A percentile compares a stretch with the other conserved stretches of the same genome.
phyloP scores from a whole-genome alignment of 2,329 filamentous ascomycete genomes.

The Scorias spongiosa region DNA sequence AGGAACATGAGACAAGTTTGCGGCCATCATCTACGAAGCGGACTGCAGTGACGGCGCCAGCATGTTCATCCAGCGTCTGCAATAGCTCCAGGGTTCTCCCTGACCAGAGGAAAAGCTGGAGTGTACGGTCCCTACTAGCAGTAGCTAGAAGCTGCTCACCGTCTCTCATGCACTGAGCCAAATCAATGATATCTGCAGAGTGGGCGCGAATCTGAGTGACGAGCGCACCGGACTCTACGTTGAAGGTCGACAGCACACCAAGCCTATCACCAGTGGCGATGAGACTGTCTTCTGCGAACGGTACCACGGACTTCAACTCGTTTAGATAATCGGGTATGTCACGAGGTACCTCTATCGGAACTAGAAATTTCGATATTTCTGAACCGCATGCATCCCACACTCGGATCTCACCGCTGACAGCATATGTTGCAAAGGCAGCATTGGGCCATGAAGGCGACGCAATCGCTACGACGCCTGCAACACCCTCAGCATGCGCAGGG shows the following conservation, averaged over 20 bases:
- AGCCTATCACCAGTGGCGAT: constrained; percentile 76
- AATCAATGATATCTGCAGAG: constrained; percentile 66
- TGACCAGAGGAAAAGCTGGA: constrained; percentile 67
- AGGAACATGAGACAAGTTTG: constrained; percentile 68
- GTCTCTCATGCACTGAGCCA: constrained; percentile 53
- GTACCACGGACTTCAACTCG: constrained; percentile 42
- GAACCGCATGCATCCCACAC: constrained; percentile 69
- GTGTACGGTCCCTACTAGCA: constrained; percentile 77
- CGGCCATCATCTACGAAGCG: constrained; percentile 55
- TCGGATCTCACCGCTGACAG: constrained; percentile 60
- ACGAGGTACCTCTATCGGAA: constrained; percentile 51
- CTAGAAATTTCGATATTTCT: constrained; percentile 46
- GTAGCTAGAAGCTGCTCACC: constrained; percentile 57
- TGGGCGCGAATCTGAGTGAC: constrained; percentile 71
- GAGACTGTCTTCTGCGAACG: constrained; percentile 45
- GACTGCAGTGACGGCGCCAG: constrained; percentile 66
- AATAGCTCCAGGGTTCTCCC: constrained; percentile 43
- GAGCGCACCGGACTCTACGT: constrained; percentile 45
- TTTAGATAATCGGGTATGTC: constrained; percentile 35
- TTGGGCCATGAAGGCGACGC: constrained; percentile 42
- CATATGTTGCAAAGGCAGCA: constrained; percentile 80
- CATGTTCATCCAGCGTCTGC: constrained; percentile 85
- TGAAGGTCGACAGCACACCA: constrained; percentile 52
- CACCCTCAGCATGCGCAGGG: constrained; percentile 41
- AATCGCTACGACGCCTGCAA: constrained; percentile 58